Percentiles rank a stretch among this genome's conserved stretches.
These are phyloP conservation scores for Pelargonium hybrid DNA, from an alignment of 441 rosid species.

Conservation along the genomic window DNA sequence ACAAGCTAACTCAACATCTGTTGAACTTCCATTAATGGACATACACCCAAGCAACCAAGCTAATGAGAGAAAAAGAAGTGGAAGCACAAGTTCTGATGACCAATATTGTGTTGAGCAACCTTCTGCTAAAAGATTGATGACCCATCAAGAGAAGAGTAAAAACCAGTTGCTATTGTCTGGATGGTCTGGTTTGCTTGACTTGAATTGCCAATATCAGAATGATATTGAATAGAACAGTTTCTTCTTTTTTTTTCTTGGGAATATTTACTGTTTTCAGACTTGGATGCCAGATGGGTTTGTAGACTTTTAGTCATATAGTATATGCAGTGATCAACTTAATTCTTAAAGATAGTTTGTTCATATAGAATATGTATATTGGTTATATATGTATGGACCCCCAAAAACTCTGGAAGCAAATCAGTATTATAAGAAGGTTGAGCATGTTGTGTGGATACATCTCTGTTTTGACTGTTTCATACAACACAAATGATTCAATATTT, in stretches of 20 bases:
- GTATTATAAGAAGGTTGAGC: conserved; percentile 16
- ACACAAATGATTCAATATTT: too few species aligned
- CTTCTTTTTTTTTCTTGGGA: conserved; percentile 2
- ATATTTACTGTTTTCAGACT: conserved; percentile 15
- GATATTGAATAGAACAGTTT: conserved; percentile 26
- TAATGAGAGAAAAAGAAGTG: conserved; percentile 43
- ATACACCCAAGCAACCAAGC: conserved; percentile 32
- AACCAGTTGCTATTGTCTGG: conserved; percentile 24
- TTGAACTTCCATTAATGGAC: conserved; percentile 58
- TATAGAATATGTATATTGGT: conserved; percentile 40
- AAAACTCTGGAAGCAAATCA: conserved; percentile 27
- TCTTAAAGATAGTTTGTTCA: conserved; percentile 26
- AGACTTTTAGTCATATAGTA: conserved; percentile 15
- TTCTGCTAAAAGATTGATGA: conserved; percentile 25
- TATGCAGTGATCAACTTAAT: conserved; percentile 25
- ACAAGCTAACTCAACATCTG: conserved; percentile 13
- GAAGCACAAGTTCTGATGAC: conserved; percentile 27
- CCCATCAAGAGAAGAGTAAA: conserved; percentile 15
- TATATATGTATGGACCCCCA: conserved; percentile 30
- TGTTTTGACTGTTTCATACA: neutral
- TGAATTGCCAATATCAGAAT: conserved; percentile 39
- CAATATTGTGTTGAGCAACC: conserved; percentile 30
- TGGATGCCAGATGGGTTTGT: conserved; percentile 17
- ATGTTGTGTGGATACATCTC: conserved; percentile 20
- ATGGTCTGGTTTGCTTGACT: conserved; percentile 31